Conservation (phyloP, 495 filamentous ascomycete genomes). For the Pyronema domesticum region DNA sequence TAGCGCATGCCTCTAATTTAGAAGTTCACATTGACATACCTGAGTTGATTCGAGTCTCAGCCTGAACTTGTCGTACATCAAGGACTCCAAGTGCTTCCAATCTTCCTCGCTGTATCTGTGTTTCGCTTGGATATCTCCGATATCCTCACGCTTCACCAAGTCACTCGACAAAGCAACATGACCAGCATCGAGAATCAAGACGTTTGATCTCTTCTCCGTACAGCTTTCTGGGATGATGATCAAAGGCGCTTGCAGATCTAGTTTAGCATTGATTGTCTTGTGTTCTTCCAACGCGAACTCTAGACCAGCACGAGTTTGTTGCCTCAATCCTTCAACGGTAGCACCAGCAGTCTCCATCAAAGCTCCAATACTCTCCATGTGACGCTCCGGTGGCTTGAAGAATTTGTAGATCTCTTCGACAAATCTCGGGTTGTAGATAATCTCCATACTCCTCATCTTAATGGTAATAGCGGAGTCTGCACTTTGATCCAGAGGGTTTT, state of each 20-base stretch:
- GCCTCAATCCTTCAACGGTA: constrained; percentile 80
- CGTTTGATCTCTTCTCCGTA: constrained; percentile 57
- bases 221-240: constrained; percentile 94
- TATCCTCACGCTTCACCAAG: constrained; percentile 71
- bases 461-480: constrained; percentile 78
- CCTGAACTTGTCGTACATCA: constrained; percentile 92
- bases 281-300: constrained; percentile 94
- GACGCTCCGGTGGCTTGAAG: constrained; percentile 85
- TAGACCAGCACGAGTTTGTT: constrained; percentile 86
- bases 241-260: constrained; percentile 86
- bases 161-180: constrained; percentile 88
- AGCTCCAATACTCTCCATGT: constrained; percentile 95
- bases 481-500: constrained; percentile 81
- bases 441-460: constrained; percentile 86
- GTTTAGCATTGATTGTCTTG: constrained; percentile 89
- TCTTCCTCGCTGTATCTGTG: constrained; percentile 83
- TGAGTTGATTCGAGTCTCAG: constrained; percentile 87
- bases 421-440: constrained; percentile 90
- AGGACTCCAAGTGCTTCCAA: constrained; percentile 61
- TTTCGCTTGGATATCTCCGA: constrained; percentile 77
- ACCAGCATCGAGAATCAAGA: constrained; percentile 87
- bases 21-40: constrained; percentile 10
- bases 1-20: neutral
- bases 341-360: constrained; percentile 87
- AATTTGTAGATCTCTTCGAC: constrained; percentile 77